Conservation (phyloP, 371 early-diverging fungal species). For the Mucor irregularis region DNA sequence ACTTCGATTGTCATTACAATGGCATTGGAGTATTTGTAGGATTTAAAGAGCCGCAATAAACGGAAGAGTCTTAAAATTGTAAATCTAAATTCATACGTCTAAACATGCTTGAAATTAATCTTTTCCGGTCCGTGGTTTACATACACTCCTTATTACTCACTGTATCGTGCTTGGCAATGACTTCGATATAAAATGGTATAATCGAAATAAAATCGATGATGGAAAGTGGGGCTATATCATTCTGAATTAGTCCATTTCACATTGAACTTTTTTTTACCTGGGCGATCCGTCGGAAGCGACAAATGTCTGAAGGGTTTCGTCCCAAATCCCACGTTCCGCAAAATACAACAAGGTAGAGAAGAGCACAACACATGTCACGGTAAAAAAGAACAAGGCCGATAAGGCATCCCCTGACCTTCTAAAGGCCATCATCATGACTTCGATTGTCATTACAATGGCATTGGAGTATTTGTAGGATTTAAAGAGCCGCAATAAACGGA, state of each 20-base stretch:
- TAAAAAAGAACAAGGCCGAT: conserved; percentile 78
- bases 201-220: conserved; percentile 82
- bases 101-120: too few species aligned
- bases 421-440: conserved; percentile 83
- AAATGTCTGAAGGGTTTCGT: conserved; percentile 68
- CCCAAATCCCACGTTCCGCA: conserved; percentile 85
- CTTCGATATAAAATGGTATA: conserved; percentile 80
- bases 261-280: not conserved
- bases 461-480: conserved; percentile 80
- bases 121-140: too few species aligned
- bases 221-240: conserved; percentile 63
- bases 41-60: conserved; percentile 78
- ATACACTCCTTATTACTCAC: conserved; percentile 33
- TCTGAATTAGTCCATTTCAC: not conserved
- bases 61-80: conserved; percentile 82
- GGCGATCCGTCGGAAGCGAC: conserved; percentile 61
- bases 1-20: conserved; percentile 82
- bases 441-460: conserved; percentile 73
- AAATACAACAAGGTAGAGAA: conserved; percentile 83
- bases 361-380: conserved; percentile 69
- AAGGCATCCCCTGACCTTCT: conserved; percentile 78
- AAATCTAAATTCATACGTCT: conserved; percentile 83
- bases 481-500: conserved; percentile 80
- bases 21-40: conserved; percentile 77
- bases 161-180: conserved; percentile 69